phyloP scores from a whole-genome alignment of 345 rosid species.

The Pistacia integerrima region DNA sequence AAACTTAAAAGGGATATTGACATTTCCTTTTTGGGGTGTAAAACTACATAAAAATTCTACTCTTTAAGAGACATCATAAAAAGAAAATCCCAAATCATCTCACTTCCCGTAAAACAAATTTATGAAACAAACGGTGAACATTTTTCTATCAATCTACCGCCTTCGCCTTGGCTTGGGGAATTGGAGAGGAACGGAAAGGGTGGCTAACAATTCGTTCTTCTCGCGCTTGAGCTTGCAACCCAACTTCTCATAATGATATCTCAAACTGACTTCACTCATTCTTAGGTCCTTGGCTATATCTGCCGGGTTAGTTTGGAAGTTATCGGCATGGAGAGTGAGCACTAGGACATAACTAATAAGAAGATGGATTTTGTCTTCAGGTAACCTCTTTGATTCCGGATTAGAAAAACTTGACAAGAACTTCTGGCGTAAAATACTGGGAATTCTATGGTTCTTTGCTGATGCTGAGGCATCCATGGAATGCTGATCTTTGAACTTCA shows the following conservation, averaged over 20 bases:
- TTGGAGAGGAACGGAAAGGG: slow-evolving; percentile 66
- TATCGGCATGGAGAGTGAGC: slow-evolving; percentile 73
- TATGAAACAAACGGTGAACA: neutral
- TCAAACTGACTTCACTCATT: slow-evolving; percentile 41
- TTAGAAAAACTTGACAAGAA: slow-evolving; percentile 50
- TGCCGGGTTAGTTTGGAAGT: slow-evolving; percentile 54
- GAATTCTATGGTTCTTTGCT: slow-evolving; percentile 62
- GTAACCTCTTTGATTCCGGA: slow-evolving; percentile 40
- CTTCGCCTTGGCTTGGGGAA: slow-evolving; percentile 53
- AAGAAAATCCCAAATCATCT: neutral
- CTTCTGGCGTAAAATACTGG: slow-evolving; percentile 52
- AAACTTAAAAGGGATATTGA: neutral
- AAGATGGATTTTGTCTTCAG: slow-evolving; percentile 57
- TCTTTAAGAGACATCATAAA: neutral
- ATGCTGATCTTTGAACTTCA: slow-evolving; percentile 74
- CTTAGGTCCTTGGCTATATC: slow-evolving; percentile 83
- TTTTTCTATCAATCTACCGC: slow-evolving; percentile 18
- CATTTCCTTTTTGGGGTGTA: neutral
- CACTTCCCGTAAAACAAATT: neutral
- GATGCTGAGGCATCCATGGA: slow-evolving; percentile 52
- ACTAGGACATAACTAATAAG: slow-evolving; percentile 78
- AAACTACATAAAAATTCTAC: neutral
- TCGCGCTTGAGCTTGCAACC: slow-evolving; percentile 67
- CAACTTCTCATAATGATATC: slow-evolving; percentile 58
- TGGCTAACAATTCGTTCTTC: slow-evolving; percentile 30